Conservation (phyloP, 164 flowering plant species). For the Piper betle region DNA sequence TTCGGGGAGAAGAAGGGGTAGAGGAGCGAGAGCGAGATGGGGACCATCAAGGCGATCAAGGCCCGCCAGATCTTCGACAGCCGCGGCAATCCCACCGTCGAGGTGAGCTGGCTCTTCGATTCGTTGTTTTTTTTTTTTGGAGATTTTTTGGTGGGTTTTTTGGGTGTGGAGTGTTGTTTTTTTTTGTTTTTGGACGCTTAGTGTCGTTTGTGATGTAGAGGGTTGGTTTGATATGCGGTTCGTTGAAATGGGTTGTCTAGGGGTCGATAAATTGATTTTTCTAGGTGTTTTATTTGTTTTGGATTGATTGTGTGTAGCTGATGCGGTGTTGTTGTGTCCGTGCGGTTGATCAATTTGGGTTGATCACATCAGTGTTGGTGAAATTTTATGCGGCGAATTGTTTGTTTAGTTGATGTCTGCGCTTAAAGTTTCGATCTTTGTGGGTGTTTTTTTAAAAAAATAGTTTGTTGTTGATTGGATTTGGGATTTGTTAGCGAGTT, state of each 20-base stretch:
- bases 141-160: neutral
- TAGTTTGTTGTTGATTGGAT: neutral
- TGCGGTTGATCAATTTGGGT: too few relatives aligned
- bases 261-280: neutral
- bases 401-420: too few relatives aligned
- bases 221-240: neutral
- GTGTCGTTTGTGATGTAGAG: neutral
- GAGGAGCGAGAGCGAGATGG: constrained; percentile 10
- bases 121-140: neutral
- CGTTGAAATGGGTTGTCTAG: neutral
- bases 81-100: constrained; percentile 56
- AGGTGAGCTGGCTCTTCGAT: constrained; percentile 13
- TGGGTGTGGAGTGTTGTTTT: neutral
- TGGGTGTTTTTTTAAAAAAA: too few relatives aligned
- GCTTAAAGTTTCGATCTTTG: neutral
- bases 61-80: constrained; percentile 57
- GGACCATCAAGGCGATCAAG: constrained; percentile 30
- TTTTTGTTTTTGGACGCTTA: neutral
- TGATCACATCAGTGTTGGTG: too few relatives aligned
- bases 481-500: neutral
- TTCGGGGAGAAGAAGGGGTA: neutral
- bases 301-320: too few relatives aligned
- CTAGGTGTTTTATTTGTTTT: neutral
- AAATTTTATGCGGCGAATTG: too few relatives aligned
- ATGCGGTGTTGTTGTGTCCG: too few relatives aligned